Base-by-base conservation (phyloP, 768 basidiomycete species). In the Lactarius deliciosus region DNA sequence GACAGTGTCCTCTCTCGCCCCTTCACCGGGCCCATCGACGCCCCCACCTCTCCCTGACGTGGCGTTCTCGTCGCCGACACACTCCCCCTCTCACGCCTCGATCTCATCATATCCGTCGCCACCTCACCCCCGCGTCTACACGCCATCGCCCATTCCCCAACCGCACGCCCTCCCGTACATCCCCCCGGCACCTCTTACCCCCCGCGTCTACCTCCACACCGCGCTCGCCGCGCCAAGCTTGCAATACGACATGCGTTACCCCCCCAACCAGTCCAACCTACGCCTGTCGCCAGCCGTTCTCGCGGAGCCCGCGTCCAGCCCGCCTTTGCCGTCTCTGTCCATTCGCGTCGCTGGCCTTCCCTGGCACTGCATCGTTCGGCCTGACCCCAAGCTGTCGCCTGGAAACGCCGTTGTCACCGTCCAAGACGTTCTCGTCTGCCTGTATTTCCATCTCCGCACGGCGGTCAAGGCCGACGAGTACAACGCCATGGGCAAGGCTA, bases 11-110 rank as follows among this genome's bases (percentile, higher is more conserved):
- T 68, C 66, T 8, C 63, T 64, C 3, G 22, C 47, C 28, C 50
- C 57, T 5, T 67, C 66, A 16, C 66, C 61, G 13, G 58, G 58
- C 9, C 66, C 66, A 3, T 66, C 65, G 20, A 66, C 65, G 15
- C 65, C 65, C 0, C 65, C 65, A 3, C 65, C 65, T 3, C 32
- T 68, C 41, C 62, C 57, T 13, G 41, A 59, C 57, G 61, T 36
- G 57, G 47, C 61, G 0, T 63, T 64, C 53, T 59, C 57, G 8
- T 55, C 66, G 32, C 66, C 66, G 38, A 1, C 20, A 0, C 50
- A 68, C 16, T 60, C 66, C 34, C 30, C 57, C 28, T 16, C 20
- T 8, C 53, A 43, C 53, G 18, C 11, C 18, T 5, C 61, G 7
- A 41, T 34, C 8, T 45, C 58, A 6, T 18, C 61, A 3, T 64